Conservation (phyloP, 2,329 filamentous ascomycete species). For the Colletotrichum magnum region DNA sequence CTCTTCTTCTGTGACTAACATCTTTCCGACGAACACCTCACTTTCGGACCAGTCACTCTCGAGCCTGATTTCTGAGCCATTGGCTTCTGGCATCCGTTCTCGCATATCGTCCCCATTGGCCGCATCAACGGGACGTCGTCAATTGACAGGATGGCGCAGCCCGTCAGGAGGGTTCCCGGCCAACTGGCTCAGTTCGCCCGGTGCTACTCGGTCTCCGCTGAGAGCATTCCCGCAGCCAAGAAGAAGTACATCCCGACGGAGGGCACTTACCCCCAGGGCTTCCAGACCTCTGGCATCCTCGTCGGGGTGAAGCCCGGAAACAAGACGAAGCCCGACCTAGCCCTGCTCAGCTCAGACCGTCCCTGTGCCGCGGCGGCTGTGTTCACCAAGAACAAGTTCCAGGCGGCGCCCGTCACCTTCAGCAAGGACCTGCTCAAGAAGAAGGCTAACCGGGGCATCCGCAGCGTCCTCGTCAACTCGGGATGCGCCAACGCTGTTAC, state of each 20-base stretch:
- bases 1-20: constrained; percentile 31
- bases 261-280: constrained; percentile 92
- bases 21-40: constrained; percentile 8
- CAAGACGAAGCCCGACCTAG: constrained; percentile 91
- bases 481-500: constrained; percentile 98
- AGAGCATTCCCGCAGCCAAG: constrained; percentile 82
- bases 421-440: constrained; percentile 79
- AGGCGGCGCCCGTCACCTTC: constrained; percentile 93
- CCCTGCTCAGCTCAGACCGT: constrained; percentile 86
- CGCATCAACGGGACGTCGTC: constrained; percentile 1
- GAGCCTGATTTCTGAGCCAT: constrained; percentile 28
- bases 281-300: constrained; percentile 87
- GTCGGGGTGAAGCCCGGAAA: constrained; percentile 96
- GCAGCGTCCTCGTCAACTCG: constrained; percentile 91
- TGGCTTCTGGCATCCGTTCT: constrained; percentile 20
- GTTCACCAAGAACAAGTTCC: constrained; percentile 98
- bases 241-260: constrained; percentile 89
- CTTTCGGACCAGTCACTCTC: constrained; percentile 6
- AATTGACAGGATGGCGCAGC: constrained; percentile 37
- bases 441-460: constrained; percentile 77
- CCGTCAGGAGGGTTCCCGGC: constrained; percentile 39
- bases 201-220: constrained; percentile 71
- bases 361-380: constrained; percentile 92
- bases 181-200: constrained; percentile 51
- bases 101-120: background rate